Evolutionary conservation across 805 yeast species (phyloP).

Genomic region (Suhomyces prunicola): DNA sequence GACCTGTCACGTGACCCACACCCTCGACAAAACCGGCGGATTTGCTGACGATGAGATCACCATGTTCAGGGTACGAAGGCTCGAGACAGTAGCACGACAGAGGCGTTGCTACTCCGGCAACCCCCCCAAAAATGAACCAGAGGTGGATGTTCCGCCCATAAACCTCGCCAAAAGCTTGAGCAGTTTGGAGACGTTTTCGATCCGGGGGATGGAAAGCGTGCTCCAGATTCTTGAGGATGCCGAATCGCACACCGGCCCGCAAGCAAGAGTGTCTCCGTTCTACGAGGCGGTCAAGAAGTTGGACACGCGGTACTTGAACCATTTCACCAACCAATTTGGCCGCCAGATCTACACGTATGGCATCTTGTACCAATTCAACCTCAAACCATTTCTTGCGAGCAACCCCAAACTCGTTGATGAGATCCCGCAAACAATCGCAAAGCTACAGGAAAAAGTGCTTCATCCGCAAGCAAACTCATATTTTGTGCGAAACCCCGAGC

Average conservation of each 20-base stretch:
- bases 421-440: background rate
- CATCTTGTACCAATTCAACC: conserved; percentile 9
- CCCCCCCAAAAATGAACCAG: background rate
- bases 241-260: conserved; percentile 5
- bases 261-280: conserved; percentile 5
- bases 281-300: conserved; percentile 8
- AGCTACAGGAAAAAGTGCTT: background rate
- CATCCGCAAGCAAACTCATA: conserved; percentile 8
- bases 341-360: conserved; percentile 9
- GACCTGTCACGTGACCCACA: background rate
- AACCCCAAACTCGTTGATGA: background rate
- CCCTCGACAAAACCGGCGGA: background rate
- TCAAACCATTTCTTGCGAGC: conserved; percentile 10
- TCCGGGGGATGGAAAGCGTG: conserved; percentile 13
- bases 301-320: conserved; percentile 12
- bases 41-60: no score
- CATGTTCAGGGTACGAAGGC: background rate
- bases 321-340: conserved; percentile 11
- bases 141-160: background rate
- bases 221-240: conserved; percentile 11
- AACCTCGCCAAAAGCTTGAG: conserved; percentile 5
- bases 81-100: background rate
- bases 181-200: conserved; percentile 6
- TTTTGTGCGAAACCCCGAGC: conserved; percentile 7
- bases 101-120: background rate